A percentile compares a stretch with the other conserved stretches of the same genome.
These are phyloP conservation scores for Emericellopsis atlantica DNA, from an alignment of 2,329 filamentous ascomycete genomes.

Conservation along the genomic window DNA sequence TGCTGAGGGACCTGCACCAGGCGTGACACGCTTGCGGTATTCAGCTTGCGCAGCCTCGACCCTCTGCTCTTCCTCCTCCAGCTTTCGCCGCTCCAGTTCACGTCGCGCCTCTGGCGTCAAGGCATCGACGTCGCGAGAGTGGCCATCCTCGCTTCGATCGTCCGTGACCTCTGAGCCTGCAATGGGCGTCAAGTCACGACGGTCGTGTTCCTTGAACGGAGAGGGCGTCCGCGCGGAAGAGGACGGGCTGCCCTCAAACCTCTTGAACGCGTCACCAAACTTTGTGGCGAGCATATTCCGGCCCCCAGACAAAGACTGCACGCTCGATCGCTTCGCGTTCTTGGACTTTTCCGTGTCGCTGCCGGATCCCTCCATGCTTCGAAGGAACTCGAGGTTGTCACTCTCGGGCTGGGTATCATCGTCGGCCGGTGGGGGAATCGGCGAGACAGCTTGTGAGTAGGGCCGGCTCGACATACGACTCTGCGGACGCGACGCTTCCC, in stretches of 20 bases:
- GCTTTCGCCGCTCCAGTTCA: constrained; percentile 70
- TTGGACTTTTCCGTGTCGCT: constrained; percentile 25
- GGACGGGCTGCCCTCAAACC: constrained; percentile 56
- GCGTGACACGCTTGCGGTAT: constrained; percentile 60
- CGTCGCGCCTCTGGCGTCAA: constrained; percentile 79
- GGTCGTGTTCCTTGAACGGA: constrained; percentile 33
- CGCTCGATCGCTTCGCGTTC: constrained; percentile 56
- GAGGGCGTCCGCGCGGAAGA: constrained; percentile 30
- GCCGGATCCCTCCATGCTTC: constrained; percentile 57
- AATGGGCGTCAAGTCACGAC: constrained; percentile 52
- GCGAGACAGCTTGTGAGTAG: constrained; percentile 21
- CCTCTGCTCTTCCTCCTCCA: constrained; percentile 79
- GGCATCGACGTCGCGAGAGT: constrained; percentile 46
- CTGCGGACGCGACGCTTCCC: constrained; percentile 41
- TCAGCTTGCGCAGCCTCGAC: constrained; percentile 83
- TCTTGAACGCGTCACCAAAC: constrained; percentile 88
- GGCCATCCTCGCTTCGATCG: constrained; percentile 48
- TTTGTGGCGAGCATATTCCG: constrained; percentile 74
- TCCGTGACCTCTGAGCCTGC: constrained; percentile 61
- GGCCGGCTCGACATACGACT: constrained; percentile 10
- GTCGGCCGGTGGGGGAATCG: constrained; percentile 22
- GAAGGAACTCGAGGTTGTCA: constrained; percentile 69
- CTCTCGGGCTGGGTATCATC: constrained; percentile 28
- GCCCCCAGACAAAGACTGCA: constrained; percentile 59
- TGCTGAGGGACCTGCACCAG: constrained; percentile 11